Evolutionary conservation across 1,284 basidiomycete species (phyloP).

Genomic region (Inonotus obliquus): DNA sequence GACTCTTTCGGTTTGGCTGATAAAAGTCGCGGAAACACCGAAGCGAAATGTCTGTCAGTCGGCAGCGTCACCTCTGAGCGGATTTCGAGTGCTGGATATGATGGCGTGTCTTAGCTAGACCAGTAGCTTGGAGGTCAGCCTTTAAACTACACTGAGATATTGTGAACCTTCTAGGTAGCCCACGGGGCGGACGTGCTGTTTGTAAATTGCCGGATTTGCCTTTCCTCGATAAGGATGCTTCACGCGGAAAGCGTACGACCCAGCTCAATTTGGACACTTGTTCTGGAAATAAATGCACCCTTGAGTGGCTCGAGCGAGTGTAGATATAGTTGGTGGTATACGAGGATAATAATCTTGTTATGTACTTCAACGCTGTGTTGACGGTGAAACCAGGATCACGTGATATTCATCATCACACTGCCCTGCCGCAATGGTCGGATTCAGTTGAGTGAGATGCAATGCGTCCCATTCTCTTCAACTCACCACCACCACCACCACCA

Average conservation of each 20-base stretch:
- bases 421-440: too few species aligned
- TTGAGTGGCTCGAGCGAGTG: slow-evolving; percentile 22
- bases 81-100: slow-evolving; percentile 52
- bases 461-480: too few species aligned
- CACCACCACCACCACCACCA: too few species aligned
- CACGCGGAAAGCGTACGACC: slow-evolving; percentile 60
- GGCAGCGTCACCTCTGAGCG: slow-evolving; percentile 37
- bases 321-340: neutral
- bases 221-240: slow-evolving; percentile 53
- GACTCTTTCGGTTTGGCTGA: slow-evolving; percentile 40
- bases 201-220: slow-evolving; percentile 48
- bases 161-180: slow-evolving; percentile 29
- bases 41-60: slow-evolving; percentile 25
- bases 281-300: slow-evolving; percentile 36
- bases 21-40: slow-evolving; percentile 46
- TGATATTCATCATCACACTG: neutral
- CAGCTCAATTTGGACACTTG: slow-evolving; percentile 58
- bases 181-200: slow-evolving; percentile 60
- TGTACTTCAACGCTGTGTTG: neutral
- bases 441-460: too few species aligned
- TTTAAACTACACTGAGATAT: neutral
- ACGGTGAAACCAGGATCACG: neutral
- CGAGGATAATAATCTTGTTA: neutral
- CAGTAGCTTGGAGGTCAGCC: slow-evolving; percentile 41
- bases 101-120: slow-evolving; percentile 57